Evolutionary conservation across 495 filamentous ascomycete genomes (phyloP).

Genomic region (Penicillium argentinense): DNA sequence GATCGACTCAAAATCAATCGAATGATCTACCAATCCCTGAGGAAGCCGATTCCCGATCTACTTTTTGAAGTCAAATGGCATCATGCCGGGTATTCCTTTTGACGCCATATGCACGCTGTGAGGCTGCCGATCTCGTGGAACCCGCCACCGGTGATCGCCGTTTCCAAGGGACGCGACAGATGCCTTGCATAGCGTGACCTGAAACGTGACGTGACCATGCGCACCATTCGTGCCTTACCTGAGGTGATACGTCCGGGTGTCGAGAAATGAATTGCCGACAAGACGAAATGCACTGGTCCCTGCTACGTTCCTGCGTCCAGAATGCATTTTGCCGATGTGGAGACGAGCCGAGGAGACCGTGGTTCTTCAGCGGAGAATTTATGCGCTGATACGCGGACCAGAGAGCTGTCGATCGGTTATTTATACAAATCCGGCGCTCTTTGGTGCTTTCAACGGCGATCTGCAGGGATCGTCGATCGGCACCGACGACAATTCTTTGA

Average conservation of each 20-base stretch:
- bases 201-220: conserved; percentile 3
- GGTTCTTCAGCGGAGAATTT: conserved; percentile 1
- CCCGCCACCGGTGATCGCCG: not conserved
- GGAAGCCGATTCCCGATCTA: no score
- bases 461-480: conserved; percentile 15
- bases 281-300: no score
- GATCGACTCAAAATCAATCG: no score
- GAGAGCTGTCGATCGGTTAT: not conserved
- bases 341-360: not conserved
- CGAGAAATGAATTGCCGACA: not conserved
- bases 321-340: conserved; percentile 2
- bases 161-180: not conserved
- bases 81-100: no score
- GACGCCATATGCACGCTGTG: no score
- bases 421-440: conserved; percentile 15
- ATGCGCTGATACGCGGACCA: conserved; percentile 2
- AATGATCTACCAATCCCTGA: no score
- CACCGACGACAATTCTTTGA: not conserved
- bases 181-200: not conserved
- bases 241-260: not conserved
- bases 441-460: conserved; percentile 10
- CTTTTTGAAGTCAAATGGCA: no score
- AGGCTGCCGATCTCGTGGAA: no score
- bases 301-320: not conserved
- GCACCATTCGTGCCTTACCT: not conserved